phyloP scores from a whole-genome alignment of 345 rosid genomes.

The Turritis glabra region DNA sequence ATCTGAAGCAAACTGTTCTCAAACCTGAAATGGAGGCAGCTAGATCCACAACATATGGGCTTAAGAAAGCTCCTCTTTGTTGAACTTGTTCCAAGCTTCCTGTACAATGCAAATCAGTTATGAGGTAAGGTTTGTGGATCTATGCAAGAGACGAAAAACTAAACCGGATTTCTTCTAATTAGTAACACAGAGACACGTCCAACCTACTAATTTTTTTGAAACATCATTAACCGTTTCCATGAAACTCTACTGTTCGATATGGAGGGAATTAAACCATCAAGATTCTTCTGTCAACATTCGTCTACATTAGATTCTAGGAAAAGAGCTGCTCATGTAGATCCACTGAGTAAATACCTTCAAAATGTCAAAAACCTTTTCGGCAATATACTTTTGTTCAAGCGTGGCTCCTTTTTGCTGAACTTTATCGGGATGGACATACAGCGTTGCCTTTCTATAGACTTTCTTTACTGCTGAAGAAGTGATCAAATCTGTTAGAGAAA shows the following conservation, averaged over 20 bases:
- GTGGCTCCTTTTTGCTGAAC: conserved; percentile 98
- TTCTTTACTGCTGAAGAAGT: conserved; percentile 85
- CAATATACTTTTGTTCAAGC: conserved; percentile 78
- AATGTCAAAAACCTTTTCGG: conserved; percentile 95
- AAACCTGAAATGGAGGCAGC: conserved; percentile 16
- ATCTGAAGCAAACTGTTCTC: conserved; percentile 9
- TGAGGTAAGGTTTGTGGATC: background rate
- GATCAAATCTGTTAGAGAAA: conserved; percentile 81
- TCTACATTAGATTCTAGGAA: background rate
- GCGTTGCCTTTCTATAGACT: conserved; percentile 79
- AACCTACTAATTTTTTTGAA: background rate
- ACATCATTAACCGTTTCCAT: background rate
- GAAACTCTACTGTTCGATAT: background rate
- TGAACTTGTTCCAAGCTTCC: conserved; percentile 50
- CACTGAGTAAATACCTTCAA: conserved; percentile 63
- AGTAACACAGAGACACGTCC: background rate
- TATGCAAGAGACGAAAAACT: conserved; percentile 1
- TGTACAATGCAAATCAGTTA: conserved; percentile 14
- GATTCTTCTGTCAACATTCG: background rate
- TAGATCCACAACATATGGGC: conserved; percentile 8
- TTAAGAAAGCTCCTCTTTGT: conserved; percentile 43
- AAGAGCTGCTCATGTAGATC: conserved; percentile 15
- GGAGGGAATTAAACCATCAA: background rate
- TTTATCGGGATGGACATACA: conserved; percentile 95
- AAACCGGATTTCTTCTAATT: background rate